Base-by-base conservation (phyloP, 139 green algal genomes). In the Limnomonas spitsbergensis region DNA sequence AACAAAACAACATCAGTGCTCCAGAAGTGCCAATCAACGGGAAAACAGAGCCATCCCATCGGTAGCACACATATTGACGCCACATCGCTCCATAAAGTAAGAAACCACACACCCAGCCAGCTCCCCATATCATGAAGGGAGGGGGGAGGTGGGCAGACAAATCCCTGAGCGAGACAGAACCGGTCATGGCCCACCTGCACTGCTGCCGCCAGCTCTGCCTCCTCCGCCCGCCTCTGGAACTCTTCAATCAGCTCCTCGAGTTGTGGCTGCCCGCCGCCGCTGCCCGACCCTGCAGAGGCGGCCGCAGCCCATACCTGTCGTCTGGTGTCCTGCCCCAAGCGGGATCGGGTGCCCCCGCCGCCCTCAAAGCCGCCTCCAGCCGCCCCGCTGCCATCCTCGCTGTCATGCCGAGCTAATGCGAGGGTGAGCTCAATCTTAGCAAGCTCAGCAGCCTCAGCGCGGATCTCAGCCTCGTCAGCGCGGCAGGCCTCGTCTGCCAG, bases 351-450 rank as follows among this genome's bases (percentile, higher is more conserved):
- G 14, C 47, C 47, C 14, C 47, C 20, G 47, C 39, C 36, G 4
- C 32, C 29, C 24, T n/a, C n/a, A 37, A 38, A 6, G 9, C 20
- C 36, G 26, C 1, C 29, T 53, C 24, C 36, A 27, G 2, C 14
- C 14, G 47, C 20, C 14, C 47, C 20, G 27, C 53, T 53, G 1
- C 38, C 31, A 3, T 37, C 31, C 0, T 38, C 72, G 0, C 54
- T 72, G 39, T 84, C 82, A 54, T 81, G 78, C 24, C 79, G 69
- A 0, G 78, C 72, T 20, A 90, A 74, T 4, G 86, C 86, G 40
- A 88, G 53, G 1, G 86, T 88, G 14, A 90, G 81, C 79, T 90
- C 82, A 40, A 89, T 87, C 74, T 89, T 89, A 40, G 82, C 80
- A 20, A 67, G n/a, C 40, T 89, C 85, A n/a, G 85, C 85, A 26